Base-by-base conservation (phyloP, 2,329 filamentous ascomycete genomes). In the Sporothrix mexicana region DNA sequence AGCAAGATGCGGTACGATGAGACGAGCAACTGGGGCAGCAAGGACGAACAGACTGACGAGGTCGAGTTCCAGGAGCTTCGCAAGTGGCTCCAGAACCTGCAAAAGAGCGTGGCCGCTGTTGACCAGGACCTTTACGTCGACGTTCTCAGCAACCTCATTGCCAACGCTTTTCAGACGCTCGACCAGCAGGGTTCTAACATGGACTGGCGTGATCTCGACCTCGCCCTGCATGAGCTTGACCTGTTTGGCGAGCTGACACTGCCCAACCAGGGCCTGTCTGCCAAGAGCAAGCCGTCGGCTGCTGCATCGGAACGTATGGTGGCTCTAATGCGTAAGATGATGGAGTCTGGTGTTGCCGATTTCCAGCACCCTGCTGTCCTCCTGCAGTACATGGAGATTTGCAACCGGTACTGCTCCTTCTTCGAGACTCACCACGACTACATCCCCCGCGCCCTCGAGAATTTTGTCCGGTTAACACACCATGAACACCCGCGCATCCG, bases 1-100 rank as follows among this genome's bases (percentile, higher is more conserved):
- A 87, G 89, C 72, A 99, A 99, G 84, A 98, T 98, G 94, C 92
- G 95, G 79, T 98, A 97, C 79, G 96, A 99, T 78, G 95, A 98
- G 80, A 98, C 95, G 6, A 92, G 93, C 1, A 92, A 89, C 23
- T 98, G 95, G 95, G 95, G 95, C 51, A 91, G 95, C 73, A 95
- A 98, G 79, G 94, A 97, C 77, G 95, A 97, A 77, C 92, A 97
- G 81, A 97, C 94, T 1, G 96, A 98, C 78, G 96, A 99, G 82
- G 96, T 95, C 36, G 96, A 99, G 80, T 99, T 99, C 77, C 93
- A 97, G 79, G 96, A 99, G 77, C 86, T 99, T 71, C 90, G 97
- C 74, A 97, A 97, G 81, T 90, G 93, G 77, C 85, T 99, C 66
- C 93, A 97, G 80, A 91, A 94, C 55, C 85, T 99, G 57, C 96